Percentiles rank a stretch among this genome's conserved stretches.
Evolutionary conservation across 139 green algal species (phyloP).

Genomic region (Deuterostichococcus epilithicus): DNA sequence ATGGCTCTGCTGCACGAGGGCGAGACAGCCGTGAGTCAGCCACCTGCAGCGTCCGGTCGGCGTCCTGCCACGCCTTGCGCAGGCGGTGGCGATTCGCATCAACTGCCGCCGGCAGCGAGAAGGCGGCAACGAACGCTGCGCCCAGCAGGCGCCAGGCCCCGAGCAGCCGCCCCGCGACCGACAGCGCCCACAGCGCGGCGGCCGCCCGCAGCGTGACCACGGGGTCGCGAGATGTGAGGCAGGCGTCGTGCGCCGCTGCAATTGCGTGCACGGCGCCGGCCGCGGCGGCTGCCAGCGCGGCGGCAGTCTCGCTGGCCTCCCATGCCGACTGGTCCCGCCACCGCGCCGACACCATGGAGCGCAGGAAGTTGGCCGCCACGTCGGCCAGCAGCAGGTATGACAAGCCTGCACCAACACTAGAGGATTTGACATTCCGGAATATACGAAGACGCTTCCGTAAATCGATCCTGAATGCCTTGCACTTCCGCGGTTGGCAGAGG

Average conservation of each 20-base stretch:
- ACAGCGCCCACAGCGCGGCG: conserved; percentile 23
- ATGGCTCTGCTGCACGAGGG: background rate
- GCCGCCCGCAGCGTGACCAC: conserved; percentile 14
- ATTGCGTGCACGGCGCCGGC: background rate
- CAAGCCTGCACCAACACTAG: conserved; percentile 17
- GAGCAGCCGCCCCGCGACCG: conserved; percentile 20
- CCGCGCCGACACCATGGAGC: conserved; percentile 13
- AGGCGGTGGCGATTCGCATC: conserved; percentile 3
- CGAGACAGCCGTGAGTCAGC: background rate
- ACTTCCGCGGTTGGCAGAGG: too few species aligned
- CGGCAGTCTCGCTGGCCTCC: background rate
- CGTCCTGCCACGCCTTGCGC: background rate
- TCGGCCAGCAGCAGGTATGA: conserved; percentile 18
- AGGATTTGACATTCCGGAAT: background rate
- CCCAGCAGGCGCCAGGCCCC: conserved; percentile 23
- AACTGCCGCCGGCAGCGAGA: conserved; percentile 24
- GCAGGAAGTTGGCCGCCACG: conserved; percentile 29
- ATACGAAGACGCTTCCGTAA: too few species aligned
- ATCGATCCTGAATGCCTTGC: too few species aligned
- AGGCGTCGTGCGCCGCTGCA: conserved; percentile 18
- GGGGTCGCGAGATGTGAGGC: conserved; percentile 16
- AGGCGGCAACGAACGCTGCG: conserved; percentile 15
- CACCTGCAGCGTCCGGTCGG: background rate
- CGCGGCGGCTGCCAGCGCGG: background rate
- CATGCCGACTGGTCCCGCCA: conserved; percentile 3